Evolutionary conservation across 352 stramenopile genomes (phyloP).

Genomic region (Globisporangium megalacanthum): DNA sequence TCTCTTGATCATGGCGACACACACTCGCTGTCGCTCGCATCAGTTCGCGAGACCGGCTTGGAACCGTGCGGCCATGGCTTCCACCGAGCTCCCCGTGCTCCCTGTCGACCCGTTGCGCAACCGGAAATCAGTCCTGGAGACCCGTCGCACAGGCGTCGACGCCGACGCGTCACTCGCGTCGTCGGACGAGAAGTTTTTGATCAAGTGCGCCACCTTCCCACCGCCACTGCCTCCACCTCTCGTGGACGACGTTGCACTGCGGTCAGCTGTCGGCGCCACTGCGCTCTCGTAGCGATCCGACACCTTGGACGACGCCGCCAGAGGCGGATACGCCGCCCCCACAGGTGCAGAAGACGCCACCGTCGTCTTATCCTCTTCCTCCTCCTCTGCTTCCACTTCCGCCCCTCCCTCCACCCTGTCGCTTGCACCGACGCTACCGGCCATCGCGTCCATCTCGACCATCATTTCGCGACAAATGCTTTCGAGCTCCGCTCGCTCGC

Average conservation of each 20-base stretch:
- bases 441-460: constrained; percentile 39
- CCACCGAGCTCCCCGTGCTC: constrained; percentile 17
- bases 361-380: constrained; percentile 2
- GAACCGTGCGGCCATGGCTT: constrained; percentile 18
- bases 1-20: background rate
- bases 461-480: constrained; percentile 51
- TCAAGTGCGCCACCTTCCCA: constrained; percentile 59
- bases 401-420: constrained; percentile 9
- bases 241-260: background rate
- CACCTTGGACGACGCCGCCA: constrained; percentile 20
- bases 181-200: constrained; percentile 63
- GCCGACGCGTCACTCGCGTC: constrained; percentile 17
- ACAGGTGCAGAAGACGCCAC: constrained; percentile 11
- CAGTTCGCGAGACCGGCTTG: constrained; percentile 5
- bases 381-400: constrained; percentile 10
- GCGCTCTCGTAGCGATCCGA: constrained; percentile 45
- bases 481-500: constrained; percentile 57
- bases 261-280: constrained; percentile 16
- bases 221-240: constrained; percentile 18
- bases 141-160: constrained; percentile 17
- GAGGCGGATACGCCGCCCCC: background rate
- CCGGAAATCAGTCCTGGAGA: constrained; percentile 37
- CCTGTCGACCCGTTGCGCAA: constrained; percentile 27
- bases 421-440: background rate
- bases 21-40: background rate